A percentile compares a stretch with the other conserved stretches of the same genome.
phyloP scores from a whole-genome alignment of 2,329 filamentous ascomycete species.

The Talaromyces sp. region DNA sequence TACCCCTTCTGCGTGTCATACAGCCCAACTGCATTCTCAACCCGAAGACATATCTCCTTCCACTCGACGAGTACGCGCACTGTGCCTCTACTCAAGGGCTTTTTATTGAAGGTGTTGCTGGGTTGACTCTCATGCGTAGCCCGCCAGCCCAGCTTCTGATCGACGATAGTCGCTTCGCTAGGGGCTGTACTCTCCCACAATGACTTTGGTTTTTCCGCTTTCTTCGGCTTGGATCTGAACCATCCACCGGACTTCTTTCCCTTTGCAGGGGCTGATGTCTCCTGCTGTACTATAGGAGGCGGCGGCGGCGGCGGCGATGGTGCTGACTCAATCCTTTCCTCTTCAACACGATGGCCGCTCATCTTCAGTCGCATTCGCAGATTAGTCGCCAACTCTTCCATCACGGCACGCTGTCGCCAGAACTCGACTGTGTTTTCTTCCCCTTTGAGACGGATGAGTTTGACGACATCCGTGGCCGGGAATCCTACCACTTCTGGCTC shows the following conservation, averaged over 20 bases:
- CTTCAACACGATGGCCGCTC: conserved; percentile 23
- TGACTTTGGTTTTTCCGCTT: conserved; percentile 21
- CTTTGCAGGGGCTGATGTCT: background rate
- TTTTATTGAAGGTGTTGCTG: background rate
- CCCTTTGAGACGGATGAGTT: conserved; percentile 39
- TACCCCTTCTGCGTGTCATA: conserved; percentile 40
- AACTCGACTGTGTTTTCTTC: conserved; percentile 42
- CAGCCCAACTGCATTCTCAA: conserved; percentile 44
- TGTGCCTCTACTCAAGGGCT: conserved; percentile 23
- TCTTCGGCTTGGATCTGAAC: conserved; percentile 11
- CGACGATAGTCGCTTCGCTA: conserved; percentile 23
- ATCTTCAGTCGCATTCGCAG: conserved; percentile 30
- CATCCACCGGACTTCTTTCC: conserved; percentile 12
- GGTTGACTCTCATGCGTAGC: conserved; percentile 18
- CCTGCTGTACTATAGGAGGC: background rate
- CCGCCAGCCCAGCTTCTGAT: conserved; percentile 33
- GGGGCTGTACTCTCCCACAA: conserved; percentile 14
- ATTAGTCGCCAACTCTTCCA: conserved; percentile 38
- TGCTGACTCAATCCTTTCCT: conserved; percentile 1
- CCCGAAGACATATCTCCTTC: conserved; percentile 41
- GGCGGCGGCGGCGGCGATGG: background rate
- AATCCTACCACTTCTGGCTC: conserved; percentile 39
- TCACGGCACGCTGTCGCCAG: conserved; percentile 41
- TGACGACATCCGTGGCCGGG: conserved; percentile 37
- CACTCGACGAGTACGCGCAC: conserved; percentile 33